These are phyloP conservation scores for Aureobasidium zeae DNA, from an alignment of 2,329 filamentous ascomycete species.

Conservation along the genomic window DNA sequence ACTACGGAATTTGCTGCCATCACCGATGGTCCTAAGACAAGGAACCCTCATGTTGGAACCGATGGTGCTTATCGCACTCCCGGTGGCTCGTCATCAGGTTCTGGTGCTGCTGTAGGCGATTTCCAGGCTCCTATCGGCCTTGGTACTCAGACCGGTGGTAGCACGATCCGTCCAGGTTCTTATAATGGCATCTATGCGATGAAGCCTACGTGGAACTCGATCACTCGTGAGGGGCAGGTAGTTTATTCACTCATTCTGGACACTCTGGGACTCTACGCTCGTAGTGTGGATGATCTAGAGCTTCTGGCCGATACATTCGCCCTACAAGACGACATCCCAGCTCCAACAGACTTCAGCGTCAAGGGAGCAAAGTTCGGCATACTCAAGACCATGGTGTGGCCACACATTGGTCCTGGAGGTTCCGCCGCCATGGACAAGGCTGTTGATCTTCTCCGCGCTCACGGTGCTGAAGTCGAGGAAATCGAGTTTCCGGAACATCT, in stretches of 20 bases:
- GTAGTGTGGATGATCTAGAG: slow-evolving; percentile 49
- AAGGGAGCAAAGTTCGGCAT: slow-evolving; percentile 44
- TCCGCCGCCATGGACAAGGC: slow-evolving; percentile 29
- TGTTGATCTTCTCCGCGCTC: slow-evolving; percentile 27
- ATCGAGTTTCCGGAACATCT: slow-evolving; percentile 46
- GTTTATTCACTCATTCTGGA: slow-evolving; percentile 52
- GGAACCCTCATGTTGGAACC: slow-evolving; percentile 48
- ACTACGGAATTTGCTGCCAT: slow-evolving; percentile 58
- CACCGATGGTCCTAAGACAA: slow-evolving; percentile 43
- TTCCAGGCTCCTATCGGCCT: slow-evolving; percentile 52
- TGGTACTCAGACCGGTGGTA: slow-evolving; percentile 59
- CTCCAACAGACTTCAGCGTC: slow-evolving; percentile 21
- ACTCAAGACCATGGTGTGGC: slow-evolving; percentile 46
- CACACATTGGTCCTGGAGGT: slow-evolving; percentile 30
- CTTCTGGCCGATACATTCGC: slow-evolving; percentile 47
- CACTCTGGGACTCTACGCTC: slow-evolving; percentile 53
- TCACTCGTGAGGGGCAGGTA: slow-evolving; percentile 54
- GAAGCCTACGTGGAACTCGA: slow-evolving; percentile 57
- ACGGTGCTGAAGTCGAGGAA: slow-evolving; percentile 50
- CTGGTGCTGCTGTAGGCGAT: slow-evolving; percentile 56
- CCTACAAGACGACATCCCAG: slow-evolving; percentile 42
- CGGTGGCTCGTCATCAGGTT: slow-evolving; percentile 59
- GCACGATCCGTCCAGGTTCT: slow-evolving; percentile 53
- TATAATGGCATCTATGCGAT: slow-evolving; percentile 57
- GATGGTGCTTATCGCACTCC: slow-evolving; percentile 43